Conservation (phyloP, 2,329 filamentous ascomycete species). For the Dothiorella sarmentorum region DNA sequence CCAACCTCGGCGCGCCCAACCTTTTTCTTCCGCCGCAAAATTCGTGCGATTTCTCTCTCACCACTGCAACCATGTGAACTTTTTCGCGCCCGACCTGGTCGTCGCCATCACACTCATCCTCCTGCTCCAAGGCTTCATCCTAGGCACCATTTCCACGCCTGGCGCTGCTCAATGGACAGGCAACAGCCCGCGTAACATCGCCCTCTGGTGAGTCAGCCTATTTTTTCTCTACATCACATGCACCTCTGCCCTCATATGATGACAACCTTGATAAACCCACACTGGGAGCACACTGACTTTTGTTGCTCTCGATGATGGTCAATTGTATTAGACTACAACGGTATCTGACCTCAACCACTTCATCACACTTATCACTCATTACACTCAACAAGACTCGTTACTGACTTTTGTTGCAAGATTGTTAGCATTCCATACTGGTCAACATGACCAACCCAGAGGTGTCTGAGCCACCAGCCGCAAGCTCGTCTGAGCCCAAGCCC, state of each 20-base stretch:
- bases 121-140: not conserved
- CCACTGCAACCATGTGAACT: constrained; percentile 14
- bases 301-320: constrained; percentile 31
- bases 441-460: constrained; percentile 6
- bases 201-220: constrained; percentile 13
- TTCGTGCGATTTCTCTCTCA: constrained; percentile 4
- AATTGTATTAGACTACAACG: constrained; percentile 37
- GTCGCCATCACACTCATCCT: not conserved
- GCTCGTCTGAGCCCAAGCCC: not conserved
- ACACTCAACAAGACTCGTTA: not conserved
- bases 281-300: constrained; percentile 25
- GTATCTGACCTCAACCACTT: constrained; percentile 32
- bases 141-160: not conserved
- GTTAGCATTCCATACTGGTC: not conserved
- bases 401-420: constrained; percentile 4
- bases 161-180: not conserved
- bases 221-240: not conserved
- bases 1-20: not conserved
- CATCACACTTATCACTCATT: not conserved
- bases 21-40: constrained; percentile 13
- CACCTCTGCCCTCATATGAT: constrained; percentile 15
- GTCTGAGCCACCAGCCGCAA: too few species aligned
- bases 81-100: not conserved
- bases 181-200: not conserved
- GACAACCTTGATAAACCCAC: constrained; percentile 20